Percentiles rank a stretch among this genome's conserved stretches.
Conservation (phyloP, 73 alveolate species). For the Stentor coeruleus region DNA sequence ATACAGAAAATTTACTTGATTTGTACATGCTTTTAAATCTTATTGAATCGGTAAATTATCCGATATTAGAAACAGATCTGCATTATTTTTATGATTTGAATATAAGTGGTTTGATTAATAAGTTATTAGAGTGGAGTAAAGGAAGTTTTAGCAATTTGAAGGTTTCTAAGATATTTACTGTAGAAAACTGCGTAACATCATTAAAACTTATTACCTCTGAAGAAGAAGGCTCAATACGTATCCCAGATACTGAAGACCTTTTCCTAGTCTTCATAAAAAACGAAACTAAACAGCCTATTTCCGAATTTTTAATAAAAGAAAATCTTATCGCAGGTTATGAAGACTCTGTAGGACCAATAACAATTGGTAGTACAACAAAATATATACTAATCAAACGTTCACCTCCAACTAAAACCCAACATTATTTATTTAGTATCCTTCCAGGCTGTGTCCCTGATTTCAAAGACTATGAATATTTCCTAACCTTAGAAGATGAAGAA, state of each 20-base stretch:
- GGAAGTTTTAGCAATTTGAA: background rate
- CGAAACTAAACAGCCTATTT: background rate
- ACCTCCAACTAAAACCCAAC: background rate
- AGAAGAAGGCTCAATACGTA: background rate
- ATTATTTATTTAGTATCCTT: background rate
- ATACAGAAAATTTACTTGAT: background rate
- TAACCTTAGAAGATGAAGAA: background rate
- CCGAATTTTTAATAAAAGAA: background rate
- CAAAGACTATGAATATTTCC: background rate
- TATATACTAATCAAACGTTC: background rate
- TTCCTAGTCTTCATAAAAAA: background rate
- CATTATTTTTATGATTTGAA: background rate
- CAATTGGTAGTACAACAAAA: background rate
- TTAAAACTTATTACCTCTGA: background rate
- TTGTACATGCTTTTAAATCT: background rate
- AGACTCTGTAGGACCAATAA: background rate
- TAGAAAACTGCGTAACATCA: background rate
- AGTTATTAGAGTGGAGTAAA: constrained; percentile 12
- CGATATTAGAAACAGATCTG: background rate
- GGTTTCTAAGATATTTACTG: background rate
- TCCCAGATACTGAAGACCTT: background rate
- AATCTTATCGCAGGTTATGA: background rate
- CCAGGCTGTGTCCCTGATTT: background rate
- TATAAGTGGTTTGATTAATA: background rate
- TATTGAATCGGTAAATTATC: background rate